A percentile compares a stretch with the other conserved stretches of the same genome.
These are phyloP conservation scores for Stipa capillata DNA, from an alignment of 176 grass and related monocot species.

Conservation along the genomic window DNA sequence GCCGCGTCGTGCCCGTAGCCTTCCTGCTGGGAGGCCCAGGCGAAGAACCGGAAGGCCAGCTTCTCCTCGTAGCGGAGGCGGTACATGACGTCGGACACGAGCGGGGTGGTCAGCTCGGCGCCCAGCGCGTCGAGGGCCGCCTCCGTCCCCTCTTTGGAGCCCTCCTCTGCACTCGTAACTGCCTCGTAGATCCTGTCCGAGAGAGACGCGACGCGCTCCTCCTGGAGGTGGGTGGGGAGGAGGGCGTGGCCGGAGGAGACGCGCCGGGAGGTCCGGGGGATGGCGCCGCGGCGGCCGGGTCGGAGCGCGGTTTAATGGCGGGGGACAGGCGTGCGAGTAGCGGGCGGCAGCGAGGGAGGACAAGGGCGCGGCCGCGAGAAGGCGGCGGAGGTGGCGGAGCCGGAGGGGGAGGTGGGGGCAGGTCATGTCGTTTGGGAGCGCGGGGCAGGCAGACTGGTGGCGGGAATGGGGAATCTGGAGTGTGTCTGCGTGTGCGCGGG, in stretches of 20 bases:
- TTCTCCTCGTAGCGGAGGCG: slow-evolving; percentile 83
- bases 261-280: not conserved
- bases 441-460: not conserved
- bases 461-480: not conserved
- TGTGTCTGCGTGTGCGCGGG: not conserved
- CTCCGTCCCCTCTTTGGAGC: slow-evolving; percentile 23
- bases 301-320: not conserved
- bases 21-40: slow-evolving; percentile 52
- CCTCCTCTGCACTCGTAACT: slow-evolving; percentile 10
- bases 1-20: slow-evolving; percentile 55
- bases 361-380: too few relatives aligned
- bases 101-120: slow-evolving; percentile 49
- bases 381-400: slow-evolving; percentile 27
- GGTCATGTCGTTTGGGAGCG: not conserved
- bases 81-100: slow-evolving; percentile 61
- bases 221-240: slow-evolving; percentile 33
- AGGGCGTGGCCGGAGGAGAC: slow-evolving; percentile 30
- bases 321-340: not conserved
- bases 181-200: slow-evolving; percentile 40
- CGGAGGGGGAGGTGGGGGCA: slow-evolving; percentile 14
- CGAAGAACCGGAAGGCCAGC: slow-evolving; percentile 81
- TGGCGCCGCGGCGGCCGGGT: not conserved
- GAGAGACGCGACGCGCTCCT: slow-evolving; percentile 8
- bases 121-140: slow-evolving; percentile 37
- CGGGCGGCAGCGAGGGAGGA: not conserved